These are phyloP conservation scores for Pelargonium exstipulatum DNA, from an alignment of 441 rosid genomes.

Conservation along the genomic window DNA sequence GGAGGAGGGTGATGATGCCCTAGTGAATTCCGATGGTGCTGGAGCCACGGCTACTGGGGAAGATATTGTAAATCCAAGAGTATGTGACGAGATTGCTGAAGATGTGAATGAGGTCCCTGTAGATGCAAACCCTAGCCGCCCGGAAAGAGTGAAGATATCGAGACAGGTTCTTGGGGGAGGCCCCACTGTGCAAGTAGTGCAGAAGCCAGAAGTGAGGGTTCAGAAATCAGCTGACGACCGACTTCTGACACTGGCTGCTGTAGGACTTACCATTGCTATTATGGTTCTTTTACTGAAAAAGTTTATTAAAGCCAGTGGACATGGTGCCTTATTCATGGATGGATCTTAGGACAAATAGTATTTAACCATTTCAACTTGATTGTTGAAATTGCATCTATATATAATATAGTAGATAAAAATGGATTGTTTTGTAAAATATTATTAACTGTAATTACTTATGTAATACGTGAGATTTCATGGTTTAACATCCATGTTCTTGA, in stretches of 20 bases:
- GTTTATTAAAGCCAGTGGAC: constrained; percentile 67
- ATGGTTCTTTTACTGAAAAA: constrained; percentile 80
- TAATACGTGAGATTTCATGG: too few species aligned
- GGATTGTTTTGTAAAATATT: too few species aligned
- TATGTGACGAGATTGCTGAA: neutral
- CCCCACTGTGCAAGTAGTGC: constrained; percentile 29
- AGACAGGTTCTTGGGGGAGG: constrained; percentile 23
- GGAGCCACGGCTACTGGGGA: constrained; percentile 22
- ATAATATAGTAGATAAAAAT: too few species aligned
- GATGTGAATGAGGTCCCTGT: neutral
- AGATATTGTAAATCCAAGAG: constrained; percentile 24
- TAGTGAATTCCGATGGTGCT: constrained; percentile 25
- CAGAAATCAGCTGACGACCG: constrained; percentile 73
- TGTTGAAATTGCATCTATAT: too few species aligned
- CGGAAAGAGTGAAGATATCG: constrained; percentile 23
- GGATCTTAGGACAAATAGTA: constrained; percentile 61
- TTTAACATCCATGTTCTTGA: too few species aligned
- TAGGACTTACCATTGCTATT: constrained; percentile 79
- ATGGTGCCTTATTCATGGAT: constrained; percentile 72
- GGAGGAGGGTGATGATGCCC: constrained; percentile 27
- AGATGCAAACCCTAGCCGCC: constrained; percentile 27
- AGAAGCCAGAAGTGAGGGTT: constrained; percentile 33
- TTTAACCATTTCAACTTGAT: too few species aligned
- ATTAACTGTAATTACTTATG: too few species aligned
- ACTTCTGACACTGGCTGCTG: constrained; percentile 72